Percentiles rank a stretch among this genome's conserved stretches.
Conservation (phyloP, 805 yeast species). For the Starmerella vitae region DNA sequence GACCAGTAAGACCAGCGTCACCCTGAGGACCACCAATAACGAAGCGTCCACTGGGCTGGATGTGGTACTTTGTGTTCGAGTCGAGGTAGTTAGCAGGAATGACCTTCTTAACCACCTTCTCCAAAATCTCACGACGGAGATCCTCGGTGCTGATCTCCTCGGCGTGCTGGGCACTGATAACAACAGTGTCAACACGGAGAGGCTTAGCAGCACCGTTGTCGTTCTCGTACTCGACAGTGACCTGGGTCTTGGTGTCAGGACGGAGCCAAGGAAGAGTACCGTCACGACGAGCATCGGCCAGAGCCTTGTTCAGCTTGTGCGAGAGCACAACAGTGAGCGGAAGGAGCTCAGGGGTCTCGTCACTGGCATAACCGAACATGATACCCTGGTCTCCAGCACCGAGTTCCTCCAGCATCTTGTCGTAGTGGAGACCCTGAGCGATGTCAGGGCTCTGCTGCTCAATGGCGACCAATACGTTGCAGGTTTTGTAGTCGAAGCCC, state of each 20-base stretch:
- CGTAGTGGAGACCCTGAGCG: conserved; percentile 98
- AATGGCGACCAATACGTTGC: conserved; percentile 96
- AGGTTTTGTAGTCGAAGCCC: conserved; percentile 98
- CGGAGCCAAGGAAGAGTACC: conserved; percentile 93
- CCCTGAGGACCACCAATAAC: conserved; percentile 99
- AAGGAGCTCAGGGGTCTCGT: conserved; percentile 93
- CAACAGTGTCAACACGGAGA: conserved; percentile 92
- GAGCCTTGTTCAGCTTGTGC: conserved; percentile 90
- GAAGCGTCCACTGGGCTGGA: conserved; percentile 98
- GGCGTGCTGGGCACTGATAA: conserved; percentile 95
- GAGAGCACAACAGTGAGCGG: conserved; percentile 91
- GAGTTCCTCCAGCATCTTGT: conserved; percentile 82
- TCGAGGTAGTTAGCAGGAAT: conserved; percentile 83
- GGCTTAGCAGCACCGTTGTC: conserved; percentile 95
- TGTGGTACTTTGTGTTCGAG: conserved; percentile 91
- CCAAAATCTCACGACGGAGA: conserved; percentile 61
- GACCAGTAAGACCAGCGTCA: conserved; percentile 99
- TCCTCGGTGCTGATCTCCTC: conserved; percentile 91
- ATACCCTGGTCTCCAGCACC: conserved; percentile 99
- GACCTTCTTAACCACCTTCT: conserved; percentile 80
- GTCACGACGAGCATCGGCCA: conserved; percentile 94
- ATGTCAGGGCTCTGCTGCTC: conserved; percentile 99
- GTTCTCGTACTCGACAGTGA: conserved; percentile 88
- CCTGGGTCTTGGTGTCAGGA: conserved; percentile 99
- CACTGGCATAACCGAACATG: conserved; percentile 99